A percentile compares a stretch with the other conserved stretches of the same genome.
Evolutionary conservation across 2,329 filamentous ascomycete genomes (phyloP).

Genomic region (Venturia oleaginea): DNA sequence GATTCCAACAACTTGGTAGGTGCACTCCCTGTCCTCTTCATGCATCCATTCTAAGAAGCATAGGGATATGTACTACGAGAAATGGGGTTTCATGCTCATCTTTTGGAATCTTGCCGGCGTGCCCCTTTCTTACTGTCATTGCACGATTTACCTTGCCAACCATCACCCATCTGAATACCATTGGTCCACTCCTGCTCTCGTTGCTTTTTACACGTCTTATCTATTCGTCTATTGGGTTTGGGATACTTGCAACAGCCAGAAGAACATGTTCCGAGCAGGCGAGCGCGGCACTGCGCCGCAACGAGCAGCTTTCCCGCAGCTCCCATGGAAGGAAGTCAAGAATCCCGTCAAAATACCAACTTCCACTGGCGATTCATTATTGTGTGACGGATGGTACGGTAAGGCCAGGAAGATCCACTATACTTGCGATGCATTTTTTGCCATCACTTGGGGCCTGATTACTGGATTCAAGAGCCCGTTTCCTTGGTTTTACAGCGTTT

Average conservation of each 20-base stretch:
- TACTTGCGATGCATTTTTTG: conserved; percentile 70
- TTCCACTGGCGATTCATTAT: conserved; percentile 62
- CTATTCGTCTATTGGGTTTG: conserved; percentile 82
- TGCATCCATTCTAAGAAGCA: background rate
- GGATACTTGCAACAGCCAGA: conserved; percentile 88
- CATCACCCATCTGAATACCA: conserved; percentile 69
- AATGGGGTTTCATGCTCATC: conserved; percentile 95
- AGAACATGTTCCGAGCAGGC: conserved; percentile 79
- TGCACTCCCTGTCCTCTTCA: background rate
- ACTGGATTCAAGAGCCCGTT: conserved; percentile 74
- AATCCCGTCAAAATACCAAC: conserved; percentile 74
- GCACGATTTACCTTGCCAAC: conserved; percentile 80
- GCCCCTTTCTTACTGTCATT: conserved; percentile 86
- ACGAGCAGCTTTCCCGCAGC: conserved; percentile 77
- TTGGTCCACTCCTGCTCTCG: conserved; percentile 63
- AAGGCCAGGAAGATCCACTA: conserved; percentile 75
- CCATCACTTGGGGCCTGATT: conserved; percentile 69
- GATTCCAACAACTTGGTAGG: conserved; percentile 74
- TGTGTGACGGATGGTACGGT: conserved; percentile 78
- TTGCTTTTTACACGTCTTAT: conserved; percentile 59
- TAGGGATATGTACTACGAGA: conserved; percentile 93
- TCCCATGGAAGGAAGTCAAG: conserved; percentile 77
- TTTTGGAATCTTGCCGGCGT: conserved; percentile 96
- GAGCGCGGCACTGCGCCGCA: conserved; percentile 62
- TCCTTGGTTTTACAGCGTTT: conserved; percentile 82